Evolutionary conservation across 257 asterid species (phyloP).

Genomic region (Henckelia pumila): DNA sequence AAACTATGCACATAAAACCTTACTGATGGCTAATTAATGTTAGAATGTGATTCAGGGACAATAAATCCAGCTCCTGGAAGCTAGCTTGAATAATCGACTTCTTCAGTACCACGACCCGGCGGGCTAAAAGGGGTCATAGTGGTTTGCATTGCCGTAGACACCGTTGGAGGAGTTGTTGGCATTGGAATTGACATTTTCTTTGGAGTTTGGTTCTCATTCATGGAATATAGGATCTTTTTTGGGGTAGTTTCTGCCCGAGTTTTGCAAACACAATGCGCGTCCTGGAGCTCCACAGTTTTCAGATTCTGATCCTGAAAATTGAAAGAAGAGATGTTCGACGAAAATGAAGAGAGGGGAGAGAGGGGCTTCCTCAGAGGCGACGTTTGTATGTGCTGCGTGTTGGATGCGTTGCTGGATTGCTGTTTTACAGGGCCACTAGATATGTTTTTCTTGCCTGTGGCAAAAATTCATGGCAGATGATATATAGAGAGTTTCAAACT

Average conservation of each 20-base stretch:
- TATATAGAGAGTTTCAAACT: not conserved
- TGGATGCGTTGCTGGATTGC: constrained; percentile 30
- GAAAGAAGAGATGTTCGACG: constrained; percentile 41
- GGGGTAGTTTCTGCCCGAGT: constrained; percentile 36
- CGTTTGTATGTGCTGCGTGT: constrained; percentile 23
- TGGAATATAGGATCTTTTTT: constrained; percentile 11
- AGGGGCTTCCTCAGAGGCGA: constrained; percentile 54
- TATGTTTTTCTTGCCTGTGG: constrained; percentile 49
- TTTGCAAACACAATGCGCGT: constrained; percentile 21
- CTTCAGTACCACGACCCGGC: constrained; percentile 17
- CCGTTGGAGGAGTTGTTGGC: constrained; percentile 52
- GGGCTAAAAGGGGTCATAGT: constrained; percentile 44
- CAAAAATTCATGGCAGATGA: not conserved
- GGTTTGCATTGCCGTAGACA: constrained; percentile 38
- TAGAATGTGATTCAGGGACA: constrained; percentile 26
- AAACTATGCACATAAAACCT: constrained; percentile 21
- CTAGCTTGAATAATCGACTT: constrained; percentile 58
- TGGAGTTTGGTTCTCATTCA: constrained; percentile 50
- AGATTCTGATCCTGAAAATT: constrained; percentile 37
- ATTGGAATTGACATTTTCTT: constrained; percentile 40
- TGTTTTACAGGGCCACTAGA: constrained; percentile 30
- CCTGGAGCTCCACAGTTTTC: constrained; percentile 28
- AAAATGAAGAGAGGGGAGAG: constrained; percentile 60
- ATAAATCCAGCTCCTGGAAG: constrained; percentile 68
- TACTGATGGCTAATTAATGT: not conserved